Percentiles rank a stretch among this genome's conserved stretches.
These are phyloP conservation scores for Xylariaceae sp. DNA, from an alignment of 2,329 filamentous ascomycete genomes.

Conservation along the genomic window DNA sequence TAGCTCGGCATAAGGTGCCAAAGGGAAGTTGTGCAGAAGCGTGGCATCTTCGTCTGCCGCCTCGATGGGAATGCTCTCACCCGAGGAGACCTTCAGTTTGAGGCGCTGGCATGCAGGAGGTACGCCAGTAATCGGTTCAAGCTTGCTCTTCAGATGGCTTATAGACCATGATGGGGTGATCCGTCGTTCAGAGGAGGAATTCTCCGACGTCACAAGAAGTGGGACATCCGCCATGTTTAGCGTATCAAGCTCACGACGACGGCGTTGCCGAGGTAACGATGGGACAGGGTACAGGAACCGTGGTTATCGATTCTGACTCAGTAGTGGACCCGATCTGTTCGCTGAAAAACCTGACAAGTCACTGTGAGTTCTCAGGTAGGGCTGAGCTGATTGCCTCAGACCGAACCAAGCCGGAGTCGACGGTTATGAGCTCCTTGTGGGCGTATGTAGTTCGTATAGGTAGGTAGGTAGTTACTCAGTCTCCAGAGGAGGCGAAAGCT, in stretches of 20 bases:
- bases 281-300: conserved; percentile 5
- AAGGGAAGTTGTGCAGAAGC: conserved; percentile 57
- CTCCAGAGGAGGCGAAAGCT: not conserved
- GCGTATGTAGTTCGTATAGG: not conserved
- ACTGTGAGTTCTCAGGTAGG: conserved; percentile 11
- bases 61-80: conserved; percentile 59
- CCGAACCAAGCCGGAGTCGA: conserved; percentile 2
- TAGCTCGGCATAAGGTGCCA: conserved; percentile 72
- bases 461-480: too few relatives aligned
- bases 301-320: conserved; percentile 4
- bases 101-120: conserved; percentile 75
- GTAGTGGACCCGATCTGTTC: not conserved
- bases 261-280: not conserved
- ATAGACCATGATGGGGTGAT: conserved; percentile 91
- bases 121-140: conserved; percentile 89
- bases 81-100: conserved; percentile 58
- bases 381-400: conserved; percentile 17
- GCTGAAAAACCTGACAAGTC: conserved; percentile 5
- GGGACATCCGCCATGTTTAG: conserved; percentile 64
- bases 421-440: conserved; percentile 3
- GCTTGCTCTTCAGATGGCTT: conserved; percentile 72
- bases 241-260: not conserved
- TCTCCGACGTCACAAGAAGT: conserved; percentile 68
- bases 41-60: conserved; percentile 67
- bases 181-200: conserved; percentile 77